These are phyloP conservation scores for Suillus plorans DNA, from an alignment of 768 basidiomycete genomes.

Conservation along the genomic window DNA sequence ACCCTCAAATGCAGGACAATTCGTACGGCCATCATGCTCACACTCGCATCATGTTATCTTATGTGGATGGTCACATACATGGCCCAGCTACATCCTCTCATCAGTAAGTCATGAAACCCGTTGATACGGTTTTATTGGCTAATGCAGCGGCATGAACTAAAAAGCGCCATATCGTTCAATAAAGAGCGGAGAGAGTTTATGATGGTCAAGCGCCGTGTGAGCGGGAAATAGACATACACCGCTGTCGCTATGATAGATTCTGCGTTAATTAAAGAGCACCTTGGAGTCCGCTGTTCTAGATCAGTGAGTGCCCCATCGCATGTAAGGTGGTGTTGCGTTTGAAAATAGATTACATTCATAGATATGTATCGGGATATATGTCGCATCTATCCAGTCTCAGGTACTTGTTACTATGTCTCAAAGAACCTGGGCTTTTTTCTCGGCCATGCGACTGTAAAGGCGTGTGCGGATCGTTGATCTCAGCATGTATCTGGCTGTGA, in stretches of 20 bases:
- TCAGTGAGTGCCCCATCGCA: too few relatives aligned
- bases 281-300: too few relatives aligned
- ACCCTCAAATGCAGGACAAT: constrained; percentile 56
- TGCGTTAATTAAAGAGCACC: too few relatives aligned
- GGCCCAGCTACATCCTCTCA: constrained; percentile 89
- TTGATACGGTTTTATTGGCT: constrained; percentile 1
- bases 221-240: background rate
- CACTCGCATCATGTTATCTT: constrained; percentile 83
- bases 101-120: constrained; percentile 51
- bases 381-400: too few relatives aligned
- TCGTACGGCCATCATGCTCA: constrained; percentile 76
- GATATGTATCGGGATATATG: too few relatives aligned
- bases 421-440: background rate
- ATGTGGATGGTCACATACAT: constrained; percentile 99
- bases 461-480: background rate
- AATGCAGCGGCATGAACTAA: constrained; percentile 6
- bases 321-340: too few relatives aligned
- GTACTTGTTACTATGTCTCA: background rate
- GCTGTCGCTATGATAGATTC: too few relatives aligned
- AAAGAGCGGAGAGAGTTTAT: background rate
- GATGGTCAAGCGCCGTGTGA: background rate
- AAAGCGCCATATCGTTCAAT: constrained; percentile 20
- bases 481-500: background rate
- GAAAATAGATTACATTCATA: too few relatives aligned
- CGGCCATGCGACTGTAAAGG: background rate